phyloP scores from a whole-genome alignment of 164 flowering plant genomes.

The Aristolochia fimbriata region DNA sequence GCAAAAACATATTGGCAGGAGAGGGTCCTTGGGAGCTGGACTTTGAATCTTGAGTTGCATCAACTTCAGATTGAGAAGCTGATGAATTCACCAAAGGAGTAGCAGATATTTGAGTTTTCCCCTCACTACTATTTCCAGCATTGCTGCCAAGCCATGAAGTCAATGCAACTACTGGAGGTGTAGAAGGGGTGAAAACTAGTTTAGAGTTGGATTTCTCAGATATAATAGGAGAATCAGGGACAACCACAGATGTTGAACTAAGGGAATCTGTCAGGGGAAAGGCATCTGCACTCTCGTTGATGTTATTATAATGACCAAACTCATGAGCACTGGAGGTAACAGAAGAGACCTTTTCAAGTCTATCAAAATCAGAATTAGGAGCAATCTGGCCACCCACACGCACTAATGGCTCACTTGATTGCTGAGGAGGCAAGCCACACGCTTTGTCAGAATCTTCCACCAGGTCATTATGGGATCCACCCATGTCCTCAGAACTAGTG shows the following conservation, averaged over 20 bases:
- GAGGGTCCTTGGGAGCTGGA: slow-evolving; percentile 44
- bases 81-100: slow-evolving; percentile 62
- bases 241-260: slow-evolving; percentile 42
- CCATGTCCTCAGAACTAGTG: slow-evolving; percentile 65
- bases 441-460: slow-evolving; percentile 23
- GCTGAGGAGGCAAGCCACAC: slow-evolving; percentile 14
- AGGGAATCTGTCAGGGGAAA: slow-evolving; percentile 44
- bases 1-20: slow-evolving; percentile 36
- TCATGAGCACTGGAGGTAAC: slow-evolving; percentile 41
- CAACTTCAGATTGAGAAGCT: slow-evolving; percentile 42
- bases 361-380: slow-evolving; percentile 34
- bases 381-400: slow-evolving; percentile 23
- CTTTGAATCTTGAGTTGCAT: slow-evolving; percentile 44
- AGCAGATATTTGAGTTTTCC: slow-evolving; percentile 30
- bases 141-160: slow-evolving; percentile 74
- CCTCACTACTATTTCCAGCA: slow-evolving; percentile 28
- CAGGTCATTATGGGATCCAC: slow-evolving; percentile 13
- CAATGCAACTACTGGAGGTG: slow-evolving; percentile 63
- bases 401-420: slow-evolving; percentile 16
- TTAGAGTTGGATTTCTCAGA: slow-evolving; percentile 65
- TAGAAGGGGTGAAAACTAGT: slow-evolving; percentile 31
- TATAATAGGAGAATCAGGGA: slow-evolving; percentile 55
- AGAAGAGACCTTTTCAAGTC: slow-evolving; percentile 31
- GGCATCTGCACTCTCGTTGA: slow-evolving; percentile 20
- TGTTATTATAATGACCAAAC: slow-evolving; percentile 16